Evolutionary conservation across 1,139 yeast genomes (phyloP).

Genomic region (Torulaspora globosa): DNA sequence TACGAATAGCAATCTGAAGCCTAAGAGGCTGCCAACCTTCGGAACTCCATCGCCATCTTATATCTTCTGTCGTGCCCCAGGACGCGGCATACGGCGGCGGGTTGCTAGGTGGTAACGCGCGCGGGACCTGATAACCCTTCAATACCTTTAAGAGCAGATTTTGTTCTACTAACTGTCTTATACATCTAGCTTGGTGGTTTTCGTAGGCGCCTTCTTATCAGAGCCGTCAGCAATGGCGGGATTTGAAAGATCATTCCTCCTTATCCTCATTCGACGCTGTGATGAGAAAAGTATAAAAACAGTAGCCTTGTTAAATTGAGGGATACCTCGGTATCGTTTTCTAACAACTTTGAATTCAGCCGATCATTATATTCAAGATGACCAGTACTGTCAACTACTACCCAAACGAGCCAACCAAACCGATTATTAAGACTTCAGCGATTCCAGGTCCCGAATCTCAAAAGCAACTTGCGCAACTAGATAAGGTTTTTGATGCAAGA

Average conservation of each 20-base stretch:
- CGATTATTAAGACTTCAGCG: conserved; percentile 44
- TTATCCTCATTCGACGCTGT: too few relatives aligned
- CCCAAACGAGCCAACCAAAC: conserved; percentile 54
- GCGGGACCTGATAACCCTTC: background rate
- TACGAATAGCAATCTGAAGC: background rate
- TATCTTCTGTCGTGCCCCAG: background rate
- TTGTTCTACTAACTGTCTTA: too few relatives aligned
- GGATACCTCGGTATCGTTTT: too few relatives aligned
- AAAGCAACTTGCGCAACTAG: conserved; percentile 47
- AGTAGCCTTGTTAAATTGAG: background rate
- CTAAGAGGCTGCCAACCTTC: background rate
- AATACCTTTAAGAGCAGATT: background rate
- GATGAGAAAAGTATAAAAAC: background rate
- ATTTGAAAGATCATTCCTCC: background rate
- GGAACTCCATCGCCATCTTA: background rate
- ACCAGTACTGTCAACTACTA: conserved; percentile 52
- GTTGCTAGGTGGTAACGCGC: background rate
- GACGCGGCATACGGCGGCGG: background rate
- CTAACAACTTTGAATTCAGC: background rate
- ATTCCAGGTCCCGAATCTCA: conserved; percentile 62
- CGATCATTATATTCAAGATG: conserved; percentile 22
- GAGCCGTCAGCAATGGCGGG: background rate
- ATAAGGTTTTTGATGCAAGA: conserved; percentile 58
- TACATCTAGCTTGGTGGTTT: too few relatives aligned
- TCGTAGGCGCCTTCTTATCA: background rate